Conservation (phyloP, 2,329 filamentous ascomycete genomes). For the Pseudogymnoascus sp. region DNA sequence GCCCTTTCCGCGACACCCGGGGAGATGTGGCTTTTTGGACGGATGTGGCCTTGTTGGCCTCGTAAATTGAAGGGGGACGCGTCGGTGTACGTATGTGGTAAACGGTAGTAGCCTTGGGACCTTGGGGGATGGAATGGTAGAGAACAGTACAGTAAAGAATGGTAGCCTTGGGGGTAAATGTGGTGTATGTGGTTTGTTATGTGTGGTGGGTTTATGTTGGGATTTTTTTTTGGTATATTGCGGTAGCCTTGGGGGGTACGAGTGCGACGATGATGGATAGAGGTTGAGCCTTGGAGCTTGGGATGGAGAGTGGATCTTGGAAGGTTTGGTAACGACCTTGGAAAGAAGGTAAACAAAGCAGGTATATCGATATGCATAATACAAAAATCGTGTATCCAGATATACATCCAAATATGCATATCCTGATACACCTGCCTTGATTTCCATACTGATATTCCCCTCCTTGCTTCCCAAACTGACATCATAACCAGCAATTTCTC, state of each 20-base stretch:
- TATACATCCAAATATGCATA: too few relatives aligned
- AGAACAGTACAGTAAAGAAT: not conserved
- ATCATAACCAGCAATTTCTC: too few relatives aligned
- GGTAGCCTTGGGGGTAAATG: not conserved
- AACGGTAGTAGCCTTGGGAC: not conserved
- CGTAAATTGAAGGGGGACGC: too few relatives aligned
- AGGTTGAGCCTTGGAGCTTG: too few relatives aligned
- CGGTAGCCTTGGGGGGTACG: not conserved
- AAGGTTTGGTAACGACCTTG: too few relatives aligned
- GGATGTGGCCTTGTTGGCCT: not conserved
- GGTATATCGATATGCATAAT: too few relatives aligned
- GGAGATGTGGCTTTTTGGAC: not conserved
- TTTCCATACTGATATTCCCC: too few relatives aligned
- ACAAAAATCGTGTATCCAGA: too few relatives aligned
- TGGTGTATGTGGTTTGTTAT: not conserved
- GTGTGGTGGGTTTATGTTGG: not conserved
- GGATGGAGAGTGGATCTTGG: too few relatives aligned
- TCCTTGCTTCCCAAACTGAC: too few relatives aligned
- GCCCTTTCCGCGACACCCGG: not conserved
- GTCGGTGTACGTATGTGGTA: not conserved
- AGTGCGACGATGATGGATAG: not conserved
- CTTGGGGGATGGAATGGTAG: not conserved
- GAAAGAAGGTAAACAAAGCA: too few relatives aligned
- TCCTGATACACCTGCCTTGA: too few relatives aligned
- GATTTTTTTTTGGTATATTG: not conserved